Conservation (phyloP, 768 basidiomycete species). For the Naganishia onofrii region DNA sequence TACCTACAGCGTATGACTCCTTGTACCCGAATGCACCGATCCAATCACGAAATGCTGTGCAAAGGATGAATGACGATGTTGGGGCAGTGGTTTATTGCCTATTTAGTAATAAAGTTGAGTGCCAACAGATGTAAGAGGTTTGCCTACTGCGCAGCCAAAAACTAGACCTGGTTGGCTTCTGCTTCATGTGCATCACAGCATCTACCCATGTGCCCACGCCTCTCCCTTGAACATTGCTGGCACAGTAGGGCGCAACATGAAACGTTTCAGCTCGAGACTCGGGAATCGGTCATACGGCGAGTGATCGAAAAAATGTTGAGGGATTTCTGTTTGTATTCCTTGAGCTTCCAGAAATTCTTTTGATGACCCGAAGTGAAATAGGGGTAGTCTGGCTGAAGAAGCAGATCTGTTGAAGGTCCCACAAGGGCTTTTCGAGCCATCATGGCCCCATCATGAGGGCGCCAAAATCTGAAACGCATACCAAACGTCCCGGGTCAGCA, state of each 20-base stretch:
- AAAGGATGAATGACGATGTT: not conserved
- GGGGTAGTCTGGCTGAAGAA: conserved; percentile 5
- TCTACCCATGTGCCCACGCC: not conserved
- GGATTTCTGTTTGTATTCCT: not conserved
- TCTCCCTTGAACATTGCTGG: not conserved
- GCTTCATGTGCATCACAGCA: not conserved
- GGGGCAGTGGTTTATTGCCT: no score
- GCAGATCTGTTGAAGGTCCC: not conserved
- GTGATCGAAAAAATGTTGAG: not conserved
- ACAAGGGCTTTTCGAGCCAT: not conserved
- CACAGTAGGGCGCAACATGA: not conserved
- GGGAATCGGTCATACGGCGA: not conserved
- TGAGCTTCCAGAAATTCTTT: not conserved
- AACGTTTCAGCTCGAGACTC: conserved; percentile 13
- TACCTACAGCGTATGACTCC: no score
- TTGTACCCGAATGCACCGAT: no score
- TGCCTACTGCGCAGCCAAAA: no score
- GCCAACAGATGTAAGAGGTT: no score
- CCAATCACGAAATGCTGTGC: not conserved
- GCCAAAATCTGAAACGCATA: not conserved
- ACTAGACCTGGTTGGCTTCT: no score
- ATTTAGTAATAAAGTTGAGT: no score
- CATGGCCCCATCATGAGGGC: not conserved
- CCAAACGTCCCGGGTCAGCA: not conserved
- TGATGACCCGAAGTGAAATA: not conserved